Evolutionary conservation across 176 grass and related monocot genomes (phyloP), one percentile per base, ranked within the genome.

Genomic region (Musa schizocarpa): DNA sequence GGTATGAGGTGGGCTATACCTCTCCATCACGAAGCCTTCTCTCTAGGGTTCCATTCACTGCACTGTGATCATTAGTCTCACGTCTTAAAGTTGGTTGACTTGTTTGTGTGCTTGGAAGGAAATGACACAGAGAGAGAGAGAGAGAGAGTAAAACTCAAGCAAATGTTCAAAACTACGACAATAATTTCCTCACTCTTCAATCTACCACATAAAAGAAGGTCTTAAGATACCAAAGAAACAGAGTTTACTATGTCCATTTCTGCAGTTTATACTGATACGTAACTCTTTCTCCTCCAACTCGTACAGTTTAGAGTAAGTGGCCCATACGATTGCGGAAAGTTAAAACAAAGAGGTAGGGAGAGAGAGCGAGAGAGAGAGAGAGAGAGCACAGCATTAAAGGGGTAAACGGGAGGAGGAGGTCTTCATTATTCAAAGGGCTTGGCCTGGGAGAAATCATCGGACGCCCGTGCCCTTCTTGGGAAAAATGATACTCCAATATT

Each of bases 381-480:
- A 2, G 20, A 73, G 7, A 53, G 19, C 55, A 9, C 65, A 12
- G 61, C 70, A 52, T 74, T 78, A 49, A 81, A 56, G 52, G 21
- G 24, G 57, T 0, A 6, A 11, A 16, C 20, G 78, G 12, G 13
- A 63, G 53, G n/a, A 27, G 7, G 29, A 59, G 76, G 57, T 76
- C 74, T 68, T 82, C 78, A 83, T 78, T 78, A 72, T 77, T 85
- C 53, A 0, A 53, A 81, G 69, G 14, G 17, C 70, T 79, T 75
- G 52, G 83, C 86, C 84, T 92, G 9, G 89, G 90, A 92, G 86
- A 92, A 89, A 92, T 92, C 86, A 77, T 83, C 90, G 86, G 86
- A 81, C 88, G 59, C 84, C 83, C 84, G 89, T 88, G 79, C 81
- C 3, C 86, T 77, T 84, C 89, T 88, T 81, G 83, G 75, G 84